These are phyloP conservation scores for Thalassiosira livingstoniorum DNA, from an alignment of 352 stramenopile species.

Conservation along the genomic window DNA sequence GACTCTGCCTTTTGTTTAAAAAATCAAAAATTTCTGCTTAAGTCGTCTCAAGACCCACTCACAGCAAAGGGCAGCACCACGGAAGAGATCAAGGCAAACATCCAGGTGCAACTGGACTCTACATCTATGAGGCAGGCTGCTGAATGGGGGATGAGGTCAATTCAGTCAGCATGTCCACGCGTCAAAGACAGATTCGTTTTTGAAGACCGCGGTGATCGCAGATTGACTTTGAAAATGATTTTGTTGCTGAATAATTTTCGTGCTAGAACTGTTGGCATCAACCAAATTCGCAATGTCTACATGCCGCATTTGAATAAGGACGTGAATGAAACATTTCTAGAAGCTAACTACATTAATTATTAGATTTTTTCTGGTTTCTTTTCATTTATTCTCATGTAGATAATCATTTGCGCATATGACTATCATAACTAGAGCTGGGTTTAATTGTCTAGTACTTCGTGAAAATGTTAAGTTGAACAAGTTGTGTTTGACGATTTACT, in stretches of 20 bases:
- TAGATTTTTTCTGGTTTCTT: not conserved
- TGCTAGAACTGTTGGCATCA: conserved; percentile 36
- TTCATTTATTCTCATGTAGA: not conserved
- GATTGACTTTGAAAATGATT: conserved; percentile 35
- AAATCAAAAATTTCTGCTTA: conserved; percentile 15
- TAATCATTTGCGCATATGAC: not conserved
- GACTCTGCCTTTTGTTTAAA: conserved; percentile 34
- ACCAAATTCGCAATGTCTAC: conserved; percentile 36
- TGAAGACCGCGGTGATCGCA: conserved; percentile 41
- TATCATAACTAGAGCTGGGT: not conserved
- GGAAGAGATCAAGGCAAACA: not conserved
- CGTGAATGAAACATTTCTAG: not conserved
- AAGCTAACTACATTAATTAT: not conserved
- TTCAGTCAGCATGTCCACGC: conserved; percentile 41
- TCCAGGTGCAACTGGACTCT: not conserved
- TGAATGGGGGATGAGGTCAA: conserved; percentile 51
- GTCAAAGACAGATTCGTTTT: conserved; percentile 40
- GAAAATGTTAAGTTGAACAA: not conserved
- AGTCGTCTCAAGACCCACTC: conserved; percentile 27
- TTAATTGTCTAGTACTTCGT: not conserved
- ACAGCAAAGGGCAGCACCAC: not conserved
- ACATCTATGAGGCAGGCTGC: conserved; percentile 23
- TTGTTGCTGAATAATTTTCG: conserved; percentile 41
- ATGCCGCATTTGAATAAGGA: not conserved
- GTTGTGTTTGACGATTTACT: not conserved